Evolutionary conservation across 2,329 filamentous ascomycete species (phyloP).

Genomic region (Neofusicoccum parvum): DNA sequence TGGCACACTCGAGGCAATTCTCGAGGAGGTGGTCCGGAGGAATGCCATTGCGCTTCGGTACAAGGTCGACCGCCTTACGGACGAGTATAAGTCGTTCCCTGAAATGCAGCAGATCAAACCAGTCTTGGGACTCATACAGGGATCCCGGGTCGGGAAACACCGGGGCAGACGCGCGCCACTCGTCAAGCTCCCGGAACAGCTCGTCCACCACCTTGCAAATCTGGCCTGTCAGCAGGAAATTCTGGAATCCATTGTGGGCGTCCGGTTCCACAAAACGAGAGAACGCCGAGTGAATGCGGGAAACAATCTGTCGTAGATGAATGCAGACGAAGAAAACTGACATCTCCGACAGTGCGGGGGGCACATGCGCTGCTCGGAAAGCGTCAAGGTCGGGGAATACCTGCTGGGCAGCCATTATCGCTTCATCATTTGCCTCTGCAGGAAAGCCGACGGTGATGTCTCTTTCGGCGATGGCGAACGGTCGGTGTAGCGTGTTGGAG

Average conservation of each 20-base stretch:
- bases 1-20: conserved; percentile 39
- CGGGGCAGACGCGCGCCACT: conserved; percentile 41
- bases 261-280: conserved; percentile 14
- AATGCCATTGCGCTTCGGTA: conserved; percentile 26
- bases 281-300: conserved; percentile 40
- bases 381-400: conserved; percentile 21
- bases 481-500: conserved; percentile 45
- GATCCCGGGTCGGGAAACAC: conserved; percentile 36
- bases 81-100: conserved; percentile 46
- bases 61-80: conserved; percentile 45
- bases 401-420: not conserved
- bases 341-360: conserved; percentile 31
- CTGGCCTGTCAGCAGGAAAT: not conserved
- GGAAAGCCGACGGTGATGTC: conserved; percentile 44
- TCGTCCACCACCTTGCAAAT: conserved; percentile 6
- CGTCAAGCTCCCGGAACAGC: conserved; percentile 38
- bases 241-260: not conserved
- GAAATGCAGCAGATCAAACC: conserved; percentile 48
- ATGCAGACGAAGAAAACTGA: conserved; percentile 45
- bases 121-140: conserved; percentile 49
- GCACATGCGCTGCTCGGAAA: conserved; percentile 24
- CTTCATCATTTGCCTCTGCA: conserved; percentile 38
- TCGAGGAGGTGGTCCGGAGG: conserved; percentile 24
- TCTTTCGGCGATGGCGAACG: conserved; percentile 45
- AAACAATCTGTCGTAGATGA: conserved; percentile 45